Conservation (phyloP, 345 rosid species). For the Aurinia saxatilis region DNA sequence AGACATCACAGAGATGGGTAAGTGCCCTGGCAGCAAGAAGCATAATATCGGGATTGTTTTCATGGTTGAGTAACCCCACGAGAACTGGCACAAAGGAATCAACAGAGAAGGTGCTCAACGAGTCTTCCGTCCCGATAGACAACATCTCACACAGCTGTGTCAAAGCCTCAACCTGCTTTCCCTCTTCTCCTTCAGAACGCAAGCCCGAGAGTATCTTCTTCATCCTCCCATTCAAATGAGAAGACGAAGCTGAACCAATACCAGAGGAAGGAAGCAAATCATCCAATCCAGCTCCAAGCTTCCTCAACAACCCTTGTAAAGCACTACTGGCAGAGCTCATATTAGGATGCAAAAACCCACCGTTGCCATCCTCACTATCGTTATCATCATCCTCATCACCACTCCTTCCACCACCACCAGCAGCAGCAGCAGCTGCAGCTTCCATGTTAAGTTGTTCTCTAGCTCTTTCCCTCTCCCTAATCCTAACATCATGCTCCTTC, state of each 20-base stretch:
- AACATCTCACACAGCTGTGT: constrained; percentile 97
- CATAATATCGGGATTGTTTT: constrained; percentile 97
- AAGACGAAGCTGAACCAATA: constrained; percentile 74
- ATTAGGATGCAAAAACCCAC: constrained; percentile 74
- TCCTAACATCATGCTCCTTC: constrained; percentile 74
- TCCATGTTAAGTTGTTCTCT: constrained; percentile 58
- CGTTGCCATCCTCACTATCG: constrained; percentile 86
- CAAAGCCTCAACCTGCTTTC: constrained; percentile 95
- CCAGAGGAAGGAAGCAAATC: constrained; percentile 83
- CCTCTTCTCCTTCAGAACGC: constrained; percentile 96
- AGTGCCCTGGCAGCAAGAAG: constrained; percentile 98
- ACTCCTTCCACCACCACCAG: constrained; percentile 23
- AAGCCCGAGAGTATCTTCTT: constrained; percentile 91
- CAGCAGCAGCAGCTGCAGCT: constrained; percentile 38
- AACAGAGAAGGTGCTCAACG: constrained; percentile 88
- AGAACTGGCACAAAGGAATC: constrained; percentile 94
- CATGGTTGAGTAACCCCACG: constrained; percentile 89
- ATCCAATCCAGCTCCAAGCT: constrained; percentile 95
- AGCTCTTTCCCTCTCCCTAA: constrained; percentile 44
- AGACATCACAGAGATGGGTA: constrained; percentile 90
- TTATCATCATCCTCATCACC: constrained; percentile 64
- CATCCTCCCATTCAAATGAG: constrained; percentile 76
- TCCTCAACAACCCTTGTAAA: constrained; percentile 80
- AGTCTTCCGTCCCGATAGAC: constrained; percentile 96
- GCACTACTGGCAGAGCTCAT: constrained; percentile 95